Evolutionary conservation across 2,329 filamentous ascomycete species (phyloP).

Genomic region (Talaromyces rugulosus): DNA sequence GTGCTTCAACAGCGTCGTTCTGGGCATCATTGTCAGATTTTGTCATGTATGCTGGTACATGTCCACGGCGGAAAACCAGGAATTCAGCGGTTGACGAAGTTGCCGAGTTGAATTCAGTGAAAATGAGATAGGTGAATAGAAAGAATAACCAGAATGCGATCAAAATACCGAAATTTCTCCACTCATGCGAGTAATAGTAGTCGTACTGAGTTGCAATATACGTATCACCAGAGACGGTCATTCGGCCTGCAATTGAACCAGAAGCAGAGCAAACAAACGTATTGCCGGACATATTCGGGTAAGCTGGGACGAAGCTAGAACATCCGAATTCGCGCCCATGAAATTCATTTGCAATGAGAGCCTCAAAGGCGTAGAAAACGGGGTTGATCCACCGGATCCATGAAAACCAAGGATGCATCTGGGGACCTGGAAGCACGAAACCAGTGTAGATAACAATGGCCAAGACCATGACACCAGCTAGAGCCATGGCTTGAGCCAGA

Average conservation of each 20-base stretch:
- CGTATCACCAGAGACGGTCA: constrained; percentile 56
- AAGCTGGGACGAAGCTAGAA: constrained; percentile 43
- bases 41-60: constrained; percentile 30
- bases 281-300: constrained; percentile 35
- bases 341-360: constrained; percentile 55
- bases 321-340: constrained; percentile 56
- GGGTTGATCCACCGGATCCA: constrained; percentile 67
- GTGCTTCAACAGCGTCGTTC: constrained; percentile 16
- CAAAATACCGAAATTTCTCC: constrained; percentile 66
- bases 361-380: constrained; percentile 62
- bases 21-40: constrained; percentile 15
- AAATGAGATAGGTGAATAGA: constrained; percentile 56
- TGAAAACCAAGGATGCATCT: constrained; percentile 60
- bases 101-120: constrained; percentile 43
- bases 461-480: constrained; percentile 51
- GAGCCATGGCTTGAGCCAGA: constrained; percentile 60
- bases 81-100: constrained; percentile 72
- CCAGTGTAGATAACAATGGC: constrained; percentile 64
- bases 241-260: constrained; percentile 53
- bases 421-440: constrained; percentile 57
- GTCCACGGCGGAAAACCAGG: constrained; percentile 61
- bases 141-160: constrained; percentile 60
- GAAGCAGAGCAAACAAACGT: constrained; percentile 51
- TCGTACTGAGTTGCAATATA: constrained; percentile 53
- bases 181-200: constrained; percentile 58